A percentile compares a stretch with the other conserved stretches of the same genome.
phyloP scores from a whole-genome alignment of 306 rosid genomes.

The Vachellia collinsii region DNA sequence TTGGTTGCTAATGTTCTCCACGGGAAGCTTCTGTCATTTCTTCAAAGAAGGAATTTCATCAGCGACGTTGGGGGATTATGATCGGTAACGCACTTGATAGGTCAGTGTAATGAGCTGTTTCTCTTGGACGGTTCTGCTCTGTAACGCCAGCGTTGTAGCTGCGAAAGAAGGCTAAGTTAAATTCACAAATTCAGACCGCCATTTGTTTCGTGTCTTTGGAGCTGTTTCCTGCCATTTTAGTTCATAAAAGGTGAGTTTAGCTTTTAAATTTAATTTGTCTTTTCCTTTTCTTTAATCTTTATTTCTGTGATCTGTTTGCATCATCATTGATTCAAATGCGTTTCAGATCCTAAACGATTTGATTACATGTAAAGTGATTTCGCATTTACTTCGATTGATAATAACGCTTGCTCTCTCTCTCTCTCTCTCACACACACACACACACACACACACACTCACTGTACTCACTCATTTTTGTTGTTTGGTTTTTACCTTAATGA shows the following conservation, averaged over 20 bases:
- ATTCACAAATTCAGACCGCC: neutral
- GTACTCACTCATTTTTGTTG: neutral
- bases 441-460: neutral
- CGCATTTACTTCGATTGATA: slow-evolving; percentile 10
- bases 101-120: neutral
- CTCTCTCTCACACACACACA: neutral
- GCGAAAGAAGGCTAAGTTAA: slow-evolving; percentile 27
- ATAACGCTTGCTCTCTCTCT: neutral
- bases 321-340: slow-evolving; percentile 25
- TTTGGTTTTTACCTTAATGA: neutral
- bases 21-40: neutral
- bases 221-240: slow-evolving; percentile 20
- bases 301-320: neutral
- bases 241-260: slow-evolving; percentile 27
- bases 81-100: neutral
- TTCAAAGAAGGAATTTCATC: neutral
- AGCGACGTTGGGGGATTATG: slow-evolving; percentile 1
- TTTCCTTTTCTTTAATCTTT: neutral
- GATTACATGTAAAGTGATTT: neutral
- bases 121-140: slow-evolving; percentile 11
- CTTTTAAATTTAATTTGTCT: neutral
- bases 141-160: slow-evolving; percentile 8
- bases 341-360: slow-evolving; percentile 31
- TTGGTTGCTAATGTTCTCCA: neutral
- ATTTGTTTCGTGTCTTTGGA: neutral